Evolutionary conservation across 441 rosid species (phyloP).

Genomic region (Adansonia gregorii): DNA sequence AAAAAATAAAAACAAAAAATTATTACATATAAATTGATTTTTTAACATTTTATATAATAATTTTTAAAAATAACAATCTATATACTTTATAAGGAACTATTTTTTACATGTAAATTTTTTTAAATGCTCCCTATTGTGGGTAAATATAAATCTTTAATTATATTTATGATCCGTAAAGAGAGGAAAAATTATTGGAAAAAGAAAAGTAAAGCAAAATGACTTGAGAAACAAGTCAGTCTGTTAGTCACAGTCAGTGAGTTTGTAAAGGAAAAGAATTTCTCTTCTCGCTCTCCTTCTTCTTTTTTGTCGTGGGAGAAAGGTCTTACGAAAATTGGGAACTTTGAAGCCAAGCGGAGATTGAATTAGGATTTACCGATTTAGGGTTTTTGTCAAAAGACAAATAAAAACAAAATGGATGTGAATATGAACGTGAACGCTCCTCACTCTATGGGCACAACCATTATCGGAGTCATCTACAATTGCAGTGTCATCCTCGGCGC

Average conservation of each 20-base stretch:
- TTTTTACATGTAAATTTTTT: no score
- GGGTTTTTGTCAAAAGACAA: not conserved
- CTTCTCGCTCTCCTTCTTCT: not conserved
- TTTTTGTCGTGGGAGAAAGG: not conserved
- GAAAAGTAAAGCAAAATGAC: not conserved
- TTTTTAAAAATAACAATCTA: no score
- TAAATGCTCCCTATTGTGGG: no score
- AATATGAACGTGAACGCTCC: slow-evolving; percentile 58
- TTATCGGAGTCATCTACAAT: slow-evolving; percentile 89
- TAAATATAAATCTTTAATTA: no score
- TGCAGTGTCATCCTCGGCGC: slow-evolving; percentile 98
- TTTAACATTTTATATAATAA: no score
- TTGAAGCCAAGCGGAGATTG: not conserved
- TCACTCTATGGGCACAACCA: slow-evolving; percentile 93
- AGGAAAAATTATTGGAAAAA: not conserved
- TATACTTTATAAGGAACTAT: no score
- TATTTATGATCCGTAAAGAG: no score
- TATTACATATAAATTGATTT: no score
- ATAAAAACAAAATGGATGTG: slow-evolving; percentile 29
- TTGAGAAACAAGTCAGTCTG: slow-evolving; percentile 10
- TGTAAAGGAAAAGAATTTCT: not conserved
- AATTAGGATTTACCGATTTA: not conserved
- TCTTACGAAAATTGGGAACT: not conserved
- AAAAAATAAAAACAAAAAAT: no score
- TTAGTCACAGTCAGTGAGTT: not conserved